Evolutionary conservation across 345 rosid species (phyloP).

Genomic region (Salix koriyanagi): DNA sequence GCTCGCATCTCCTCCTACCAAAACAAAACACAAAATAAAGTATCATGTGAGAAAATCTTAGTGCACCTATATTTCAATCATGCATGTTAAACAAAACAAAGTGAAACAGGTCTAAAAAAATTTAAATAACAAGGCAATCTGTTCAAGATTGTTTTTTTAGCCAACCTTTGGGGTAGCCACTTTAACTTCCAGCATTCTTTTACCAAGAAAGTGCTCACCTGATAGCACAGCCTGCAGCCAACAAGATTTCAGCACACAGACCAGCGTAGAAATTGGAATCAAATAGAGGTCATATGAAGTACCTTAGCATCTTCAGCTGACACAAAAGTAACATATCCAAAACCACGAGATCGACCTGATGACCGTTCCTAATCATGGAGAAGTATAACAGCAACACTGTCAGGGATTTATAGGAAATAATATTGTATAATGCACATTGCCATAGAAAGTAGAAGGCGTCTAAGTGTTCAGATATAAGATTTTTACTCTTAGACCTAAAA

Average conservation of each 20-base stretch:
- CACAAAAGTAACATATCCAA: slow-evolving; percentile 88
- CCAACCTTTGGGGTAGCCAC: slow-evolving; percentile 93
- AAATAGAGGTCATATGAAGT: background rate
- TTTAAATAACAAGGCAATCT: background rate
- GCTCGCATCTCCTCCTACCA: slow-evolving; percentile 96
- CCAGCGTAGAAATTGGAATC: background rate
- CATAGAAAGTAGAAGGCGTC: background rate
- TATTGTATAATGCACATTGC: background rate
- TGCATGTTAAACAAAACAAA: background rate
- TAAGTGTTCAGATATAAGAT: background rate
- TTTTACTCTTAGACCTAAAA: background rate
- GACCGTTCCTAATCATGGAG: slow-evolving; percentile 65
- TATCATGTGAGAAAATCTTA: background rate
- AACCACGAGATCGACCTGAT: slow-evolving; percentile 95
- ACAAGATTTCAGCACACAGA: background rate
- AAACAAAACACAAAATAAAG: slow-evolving; percentile 6
- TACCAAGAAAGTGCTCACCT: slow-evolving; percentile 78
- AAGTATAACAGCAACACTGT: background rate
- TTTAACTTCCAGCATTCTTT: slow-evolving; percentile 85
- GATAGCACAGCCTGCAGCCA: slow-evolving; percentile 59
- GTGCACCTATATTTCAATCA: background rate
- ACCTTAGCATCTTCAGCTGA: slow-evolving; percentile 84
- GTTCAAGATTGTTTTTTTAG: background rate
- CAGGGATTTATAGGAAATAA: background rate
- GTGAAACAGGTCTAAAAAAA: background rate